Evolutionary conservation across 805 yeast species (phyloP).

Genomic region (Metschnikowia sp.): DNA sequence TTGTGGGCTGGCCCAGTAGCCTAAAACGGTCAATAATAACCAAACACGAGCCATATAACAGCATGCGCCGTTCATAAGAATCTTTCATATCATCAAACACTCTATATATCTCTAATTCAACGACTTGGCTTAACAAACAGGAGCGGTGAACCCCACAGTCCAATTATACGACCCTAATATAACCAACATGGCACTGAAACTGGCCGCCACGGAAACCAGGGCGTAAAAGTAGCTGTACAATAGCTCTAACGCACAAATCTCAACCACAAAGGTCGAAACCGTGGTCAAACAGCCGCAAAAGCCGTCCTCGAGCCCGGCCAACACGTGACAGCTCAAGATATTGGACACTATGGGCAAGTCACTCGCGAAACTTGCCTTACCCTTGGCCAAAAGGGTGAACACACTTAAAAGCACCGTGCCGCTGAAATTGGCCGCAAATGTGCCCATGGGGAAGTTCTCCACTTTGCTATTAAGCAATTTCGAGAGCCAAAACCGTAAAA

Average conservation of each 20-base stretch:
- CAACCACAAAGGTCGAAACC: constrained; percentile 74
- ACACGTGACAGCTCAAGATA: constrained; percentile 45
- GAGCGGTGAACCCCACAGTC: constrained; percentile 47
- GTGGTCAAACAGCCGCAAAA: constrained; percentile 73
- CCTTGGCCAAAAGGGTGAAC: constrained; percentile 43
- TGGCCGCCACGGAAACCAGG: constrained; percentile 38
- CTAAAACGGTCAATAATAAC: no score
- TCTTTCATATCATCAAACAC: no score
- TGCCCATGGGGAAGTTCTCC: constrained; percentile 52
- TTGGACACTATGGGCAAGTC: constrained; percentile 27
- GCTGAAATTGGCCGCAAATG: constrained; percentile 45
- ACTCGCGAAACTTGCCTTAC: constrained; percentile 24
- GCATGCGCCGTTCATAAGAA: no score
- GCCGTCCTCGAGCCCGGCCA: constrained; percentile 58
- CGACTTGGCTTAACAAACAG: constrained; percentile 12
- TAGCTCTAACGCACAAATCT: constrained; percentile 40
- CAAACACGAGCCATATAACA: no score
- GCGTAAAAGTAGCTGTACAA: constrained; percentile 50
- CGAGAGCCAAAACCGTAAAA: constrained; percentile 53
- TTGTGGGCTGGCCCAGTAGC: no score
- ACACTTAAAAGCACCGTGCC: constrained; percentile 47
- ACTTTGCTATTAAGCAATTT: constrained; percentile 42
- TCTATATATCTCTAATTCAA: no score
- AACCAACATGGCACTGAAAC: constrained; percentile 52
- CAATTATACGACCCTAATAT: constrained; percentile 71